Conservation (phyloP, 768 basidiomycete species). For the Termitomyces sp. region DNA sequence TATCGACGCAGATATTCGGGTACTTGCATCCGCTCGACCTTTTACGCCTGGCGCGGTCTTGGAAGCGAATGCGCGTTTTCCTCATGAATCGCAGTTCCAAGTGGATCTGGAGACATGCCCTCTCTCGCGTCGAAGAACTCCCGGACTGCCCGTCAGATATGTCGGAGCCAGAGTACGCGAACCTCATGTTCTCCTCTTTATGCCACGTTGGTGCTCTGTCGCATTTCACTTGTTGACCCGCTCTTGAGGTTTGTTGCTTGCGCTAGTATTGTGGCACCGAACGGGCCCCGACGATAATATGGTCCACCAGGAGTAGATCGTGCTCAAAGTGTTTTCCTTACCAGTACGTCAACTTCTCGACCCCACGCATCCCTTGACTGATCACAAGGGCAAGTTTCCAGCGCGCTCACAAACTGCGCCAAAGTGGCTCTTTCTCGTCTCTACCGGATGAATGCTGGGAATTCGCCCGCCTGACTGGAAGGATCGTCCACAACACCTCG, state of each 20-base stretch:
- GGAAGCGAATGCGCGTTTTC: constrained; percentile 33
- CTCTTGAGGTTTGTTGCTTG: constrained; percentile 4
- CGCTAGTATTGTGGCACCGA: constrained; percentile 14
- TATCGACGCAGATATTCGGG: constrained; percentile 29
- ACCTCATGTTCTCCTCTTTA: constrained; percentile 34
- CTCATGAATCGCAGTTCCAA: constrained; percentile 35
- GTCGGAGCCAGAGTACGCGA: constrained; percentile 38
- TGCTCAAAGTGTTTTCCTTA: constrained; percentile 16
- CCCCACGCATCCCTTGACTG: not conserved
- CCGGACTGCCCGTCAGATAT: constrained; percentile 39
- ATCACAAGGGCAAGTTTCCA: constrained; percentile 8
- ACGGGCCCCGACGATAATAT: constrained; percentile 15
- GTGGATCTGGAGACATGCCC: constrained; percentile 36
- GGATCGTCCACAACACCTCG: constrained; percentile 13
- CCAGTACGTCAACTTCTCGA: constrained; percentile 8
- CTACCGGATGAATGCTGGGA: constrained; percentile 14
- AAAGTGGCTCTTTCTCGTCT: not conserved
- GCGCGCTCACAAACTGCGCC: constrained; percentile 8
- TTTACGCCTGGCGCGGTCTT: constrained; percentile 37
- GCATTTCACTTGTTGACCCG: constrained; percentile 1
- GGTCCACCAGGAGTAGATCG: constrained; percentile 15
- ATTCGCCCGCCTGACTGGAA: constrained; percentile 14
- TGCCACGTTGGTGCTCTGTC: constrained; percentile 33
- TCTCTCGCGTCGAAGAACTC: constrained; percentile 29
- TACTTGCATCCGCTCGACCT: constrained; percentile 40